Evolutionary conservation across 352 stramenopile genomes (phyloP), one percentile per base, ranked within the genome.

Genomic region (Pythium coloratum): DNA sequence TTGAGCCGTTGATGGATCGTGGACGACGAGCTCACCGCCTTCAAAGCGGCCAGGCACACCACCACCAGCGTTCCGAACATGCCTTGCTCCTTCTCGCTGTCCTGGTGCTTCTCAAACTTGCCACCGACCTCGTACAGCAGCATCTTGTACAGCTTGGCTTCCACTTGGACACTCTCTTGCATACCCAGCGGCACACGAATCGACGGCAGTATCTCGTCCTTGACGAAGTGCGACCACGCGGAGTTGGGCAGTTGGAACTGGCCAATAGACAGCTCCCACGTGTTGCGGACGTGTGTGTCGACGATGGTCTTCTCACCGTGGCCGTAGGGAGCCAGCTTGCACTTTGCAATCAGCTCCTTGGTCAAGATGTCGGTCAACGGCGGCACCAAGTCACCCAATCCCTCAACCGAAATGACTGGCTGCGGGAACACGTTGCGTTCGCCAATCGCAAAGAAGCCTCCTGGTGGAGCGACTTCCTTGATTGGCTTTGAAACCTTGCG

Each of bases 21-120:
- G 55, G 8, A 73, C 62, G 6, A 56, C 33, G 0, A 73, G 57
- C 38, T 83, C 46, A 8, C 46, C 46, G 18, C 65, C 70, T 53
- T 58, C 46, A 44, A 77, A 70, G 7, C 28, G 24, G 20, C 71
- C 67, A 2, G 78, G 76, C 16, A 65, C 57, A 82, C 57, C 12
- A 86, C 60, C 54, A 86, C 62, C 3, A 86, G 59, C n/a, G 78
- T 83, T 0, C 74, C 78, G 40, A 86, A 80, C 76, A 84, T 84
- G 9, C 78, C 76, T n/a, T 54, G 32, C 44, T 82, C 74, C 61
- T 86, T 84, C 67, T 86, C 78, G 47, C 71, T 86, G 55, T 87
- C 78, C 53, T 77, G 70, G 62, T 84, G 73, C n/a, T 51, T 64
- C 20, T 70, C 28, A 54, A 86, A 84, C 59, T 78, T 75, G 33